Conservation (phyloP, 108 stramenopile genomes). For the Cyclotella distinguenda region DNA sequence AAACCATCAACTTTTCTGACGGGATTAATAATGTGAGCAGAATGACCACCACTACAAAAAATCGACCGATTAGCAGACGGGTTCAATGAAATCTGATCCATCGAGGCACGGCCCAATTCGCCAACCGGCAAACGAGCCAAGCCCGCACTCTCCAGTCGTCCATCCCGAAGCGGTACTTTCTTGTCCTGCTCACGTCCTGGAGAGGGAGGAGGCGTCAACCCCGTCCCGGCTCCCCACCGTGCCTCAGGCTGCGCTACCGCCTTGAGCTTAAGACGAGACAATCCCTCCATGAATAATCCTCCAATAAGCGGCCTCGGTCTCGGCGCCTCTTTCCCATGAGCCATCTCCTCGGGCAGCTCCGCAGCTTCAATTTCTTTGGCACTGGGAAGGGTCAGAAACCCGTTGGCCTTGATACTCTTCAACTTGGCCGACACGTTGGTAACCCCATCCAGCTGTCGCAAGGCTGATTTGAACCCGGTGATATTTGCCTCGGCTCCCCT, state of each 20-base stretch:
- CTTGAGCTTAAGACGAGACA: constrained; percentile 62
- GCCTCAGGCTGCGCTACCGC: constrained; percentile 68
- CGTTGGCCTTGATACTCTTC: constrained; percentile 14
- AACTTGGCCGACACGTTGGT: constrained; percentile 45
- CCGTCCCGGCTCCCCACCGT: constrained; percentile 26
- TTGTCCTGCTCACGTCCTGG: neutral
- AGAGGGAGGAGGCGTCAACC: constrained; percentile 31
- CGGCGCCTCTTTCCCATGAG: constrained; percentile 5
- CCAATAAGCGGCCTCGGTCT: constrained; percentile 76
- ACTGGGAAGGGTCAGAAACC: constrained; percentile 36
- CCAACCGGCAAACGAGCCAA: neutral
- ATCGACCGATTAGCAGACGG: too few species aligned
- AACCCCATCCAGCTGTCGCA: constrained; percentile 44
- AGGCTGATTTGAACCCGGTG: constrained; percentile 39
- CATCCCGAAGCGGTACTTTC: constrained; percentile 4
- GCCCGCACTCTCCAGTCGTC: constrained; percentile 1
- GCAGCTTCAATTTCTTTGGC: constrained; percentile 48
- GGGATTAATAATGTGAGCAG: too few species aligned
- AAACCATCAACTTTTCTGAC: too few species aligned
- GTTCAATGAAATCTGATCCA: too few species aligned
- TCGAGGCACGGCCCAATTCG: neutral
- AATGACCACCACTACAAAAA: too few species aligned
- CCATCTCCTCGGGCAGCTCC: constrained; percentile 4
- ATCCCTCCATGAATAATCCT: constrained; percentile 66
- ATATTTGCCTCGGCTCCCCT: constrained; percentile 36